These are phyloP conservation scores for Tylopilus orsonianus DNA, from an alignment of 1,284 basidiomycete species.

Conservation along the genomic window DNA sequence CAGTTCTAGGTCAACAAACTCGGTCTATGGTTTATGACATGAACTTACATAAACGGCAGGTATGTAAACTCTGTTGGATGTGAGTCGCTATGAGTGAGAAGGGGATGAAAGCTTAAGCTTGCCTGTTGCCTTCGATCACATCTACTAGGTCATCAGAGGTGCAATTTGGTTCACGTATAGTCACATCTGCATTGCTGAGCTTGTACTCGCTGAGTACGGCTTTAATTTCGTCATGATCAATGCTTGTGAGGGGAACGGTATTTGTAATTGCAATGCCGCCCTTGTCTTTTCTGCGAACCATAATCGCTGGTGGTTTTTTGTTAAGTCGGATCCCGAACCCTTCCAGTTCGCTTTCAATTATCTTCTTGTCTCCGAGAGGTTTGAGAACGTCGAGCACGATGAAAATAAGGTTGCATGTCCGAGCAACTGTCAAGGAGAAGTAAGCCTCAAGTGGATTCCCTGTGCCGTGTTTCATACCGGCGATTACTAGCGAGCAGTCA, in stretches of 20 bases:
- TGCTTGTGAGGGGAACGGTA: constrained; percentile 95
- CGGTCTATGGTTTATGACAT: constrained; percentile 2
- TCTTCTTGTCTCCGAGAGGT: constrained; percentile 90
- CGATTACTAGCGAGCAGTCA: constrained; percentile 58
- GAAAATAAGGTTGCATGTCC: constrained; percentile 98
- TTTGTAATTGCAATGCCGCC: constrained; percentile 93
- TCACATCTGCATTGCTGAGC: constrained; percentile 87
- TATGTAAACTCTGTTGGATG: constrained; percentile 78
- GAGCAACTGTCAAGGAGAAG: constrained; percentile 63
- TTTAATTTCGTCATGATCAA: constrained; percentile 95
- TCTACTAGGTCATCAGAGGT: constrained; percentile 98
- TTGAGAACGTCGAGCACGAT: constrained; percentile 98
- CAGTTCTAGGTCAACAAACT: constrained; percentile 5
- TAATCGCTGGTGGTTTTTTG: constrained; percentile 90
- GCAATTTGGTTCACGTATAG: constrained; percentile 91
- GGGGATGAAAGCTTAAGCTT: constrained; percentile 26
- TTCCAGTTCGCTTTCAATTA: constrained; percentile 92
- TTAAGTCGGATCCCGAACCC: constrained; percentile 97
- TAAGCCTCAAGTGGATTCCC: constrained; percentile 13
- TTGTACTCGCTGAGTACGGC: constrained; percentile 95
- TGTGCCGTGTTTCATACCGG: constrained; percentile 54
- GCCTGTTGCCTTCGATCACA: constrained; percentile 91
- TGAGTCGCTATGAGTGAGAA: constrained; percentile 8
- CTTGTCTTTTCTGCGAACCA: constrained; percentile 90
- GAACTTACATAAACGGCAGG: constrained; percentile 81